phyloP scores from a whole-genome alignment of 768 basidiomycete genomes.

The Mycena alexandri region DNA sequence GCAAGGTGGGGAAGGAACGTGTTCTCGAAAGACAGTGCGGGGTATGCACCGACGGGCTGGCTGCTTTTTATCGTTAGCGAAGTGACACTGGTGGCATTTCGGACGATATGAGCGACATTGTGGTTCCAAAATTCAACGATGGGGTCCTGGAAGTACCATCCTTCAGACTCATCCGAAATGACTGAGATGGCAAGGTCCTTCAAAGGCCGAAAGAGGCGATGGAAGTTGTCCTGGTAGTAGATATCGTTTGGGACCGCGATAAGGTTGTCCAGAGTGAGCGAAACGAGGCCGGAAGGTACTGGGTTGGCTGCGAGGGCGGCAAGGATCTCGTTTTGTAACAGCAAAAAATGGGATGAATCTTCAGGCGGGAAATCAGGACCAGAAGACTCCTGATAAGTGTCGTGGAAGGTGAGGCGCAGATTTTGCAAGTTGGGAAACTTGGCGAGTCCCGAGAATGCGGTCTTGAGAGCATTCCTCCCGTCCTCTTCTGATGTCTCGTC shows the following conservation, averaged over 20 bases:
- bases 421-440: constrained; percentile 6
- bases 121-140: constrained; percentile 17
- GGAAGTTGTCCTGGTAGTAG: constrained; percentile 2
- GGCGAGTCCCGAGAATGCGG: background rate
- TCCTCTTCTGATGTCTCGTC: background rate
- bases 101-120: constrained; percentile 13
- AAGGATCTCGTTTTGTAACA: constrained; percentile 14
- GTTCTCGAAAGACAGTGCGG: constrained; percentile 13
- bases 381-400: constrained; percentile 4
- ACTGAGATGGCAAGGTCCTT: background rate
- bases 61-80: constrained; percentile 16
- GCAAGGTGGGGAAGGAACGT: constrained; percentile 9
- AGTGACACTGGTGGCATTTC: constrained; percentile 1
- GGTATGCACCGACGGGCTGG: constrained; percentile 15
- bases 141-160: constrained; percentile 5
- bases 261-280: constrained; percentile 18
- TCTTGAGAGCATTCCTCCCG: background rate
- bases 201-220: constrained; percentile 1
- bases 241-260: constrained; percentile 20
- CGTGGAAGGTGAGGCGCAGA: constrained; percentile 12
- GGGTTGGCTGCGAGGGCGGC: constrained; percentile 16
- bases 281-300: background rate
- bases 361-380: background rate
- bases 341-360: constrained; percentile 11
- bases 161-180: constrained; percentile 5